Evolutionary conservation across 2,329 filamentous ascomycete species (phyloP), one percentile per base, ranked within the genome.

Genomic region (Arachnomyces sp.): DNA sequence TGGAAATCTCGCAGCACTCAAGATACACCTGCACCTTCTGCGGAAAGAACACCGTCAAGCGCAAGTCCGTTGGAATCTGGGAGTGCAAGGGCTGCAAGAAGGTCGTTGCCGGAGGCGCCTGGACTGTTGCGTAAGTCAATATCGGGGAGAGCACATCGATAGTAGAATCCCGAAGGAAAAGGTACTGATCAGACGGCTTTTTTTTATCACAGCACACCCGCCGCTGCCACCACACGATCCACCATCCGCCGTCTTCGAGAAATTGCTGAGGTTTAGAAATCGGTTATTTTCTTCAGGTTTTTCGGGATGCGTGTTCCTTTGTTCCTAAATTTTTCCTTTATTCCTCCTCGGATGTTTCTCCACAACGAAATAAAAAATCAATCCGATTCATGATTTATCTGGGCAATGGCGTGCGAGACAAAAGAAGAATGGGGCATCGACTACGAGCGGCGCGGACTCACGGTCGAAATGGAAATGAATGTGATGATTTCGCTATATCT

Each of bases 1-100:
- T 95, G 84, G 92, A 96, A 83, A 85, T 96, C 71, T 85, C 86
- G 63, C 92, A 96, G 74, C 92, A 98, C 79, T 87, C 88, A 75
- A 84, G 84, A 70, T 96, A 95, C 71, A 81, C 82, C 66, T 96
- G 90, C 82, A 90, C 89, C 55, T 98, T 96, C 84, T 94, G 88
- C 80, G 90, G 90, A 66, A 96, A 96, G 83, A 82, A 81, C 68
- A 84, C 82, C 60, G 88, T 94, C 66, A 88, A 88, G 77, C 82
- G 90, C 65, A 77, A 87, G 66, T 81, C 86, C 51, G 85, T 90
- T 59, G 89, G 89, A 62, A 95, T 94, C 79, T 95, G 90, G 90
- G 79, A 90, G 71, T 98, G 92, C 85, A 83, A 80, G 71, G 78
- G 82, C 47, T 96, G 92, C 83, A 81, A 85, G 70, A 95, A 95